Evolutionary conservation across 2,329 filamentous ascomycete genomes (phyloP), one percentile per base, ranked within the genome.

Genomic region (Exserohilum rostratum): DNA sequence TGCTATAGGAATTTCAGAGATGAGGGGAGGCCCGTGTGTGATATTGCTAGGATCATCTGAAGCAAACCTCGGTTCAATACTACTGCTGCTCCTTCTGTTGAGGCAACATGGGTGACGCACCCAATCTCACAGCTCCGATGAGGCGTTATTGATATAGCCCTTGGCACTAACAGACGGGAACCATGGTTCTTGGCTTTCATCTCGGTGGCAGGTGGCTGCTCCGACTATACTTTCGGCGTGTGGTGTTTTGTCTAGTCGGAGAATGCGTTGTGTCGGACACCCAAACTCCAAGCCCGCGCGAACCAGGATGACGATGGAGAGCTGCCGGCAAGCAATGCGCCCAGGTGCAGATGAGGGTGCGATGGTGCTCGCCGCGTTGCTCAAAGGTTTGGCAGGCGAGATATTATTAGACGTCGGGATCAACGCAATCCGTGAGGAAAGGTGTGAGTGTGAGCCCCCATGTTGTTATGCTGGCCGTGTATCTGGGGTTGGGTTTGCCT

Each of bases 141-240:
- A 53, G 55, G 46, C 50, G 46, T 50, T 55, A 45, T 57, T 47
- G 51, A 42, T 33, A 45, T 22, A 34, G 11, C 22, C 10, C 31
- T 45, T 49, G 46, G 40, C 34, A 37, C 12, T 44, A 18, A 25
- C 17, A 12, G 39, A 29, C 50, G 27, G 31, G 51, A 54, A 54
- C 46, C 39, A 18, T 18, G 39, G 25, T 29, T 42, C 25, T 30
- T n/a, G 39, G 25, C n/a, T 7, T n/a, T 42, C 9, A 10, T 30
- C 5, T 18, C 15, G 39, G 29, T 17, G 15, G 22, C 22, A 30
- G 12, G n/a, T n/a, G n/a, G n/a, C n/a, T n/a, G n/a, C n/a, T 25
- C 7, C 22, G 22, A 5, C 4, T 25, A 25, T 25, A 25, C 22
- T 5, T 25, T 25, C 7, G 22, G 4, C 22, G 22, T 25, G 22